phyloP scores from a whole-genome alignment of 495 filamentous ascomycete species.

The Lasiosphaeriaceae sp. region DNA sequence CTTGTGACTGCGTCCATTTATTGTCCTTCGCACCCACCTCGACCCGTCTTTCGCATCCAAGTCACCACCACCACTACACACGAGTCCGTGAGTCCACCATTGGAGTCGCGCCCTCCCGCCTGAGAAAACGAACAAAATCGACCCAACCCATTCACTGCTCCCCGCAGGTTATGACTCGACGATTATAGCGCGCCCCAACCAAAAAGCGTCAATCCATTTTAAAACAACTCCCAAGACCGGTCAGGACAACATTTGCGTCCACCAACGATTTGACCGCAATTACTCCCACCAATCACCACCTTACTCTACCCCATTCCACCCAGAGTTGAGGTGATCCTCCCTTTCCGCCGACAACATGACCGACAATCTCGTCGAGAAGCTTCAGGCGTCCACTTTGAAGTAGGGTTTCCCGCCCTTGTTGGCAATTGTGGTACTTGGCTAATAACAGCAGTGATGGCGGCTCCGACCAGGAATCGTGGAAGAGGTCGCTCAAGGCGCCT shows the following conservation, averaged over 20 bases:
- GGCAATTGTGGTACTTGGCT: neutral
- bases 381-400: constrained; percentile 69
- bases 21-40: too few species aligned
- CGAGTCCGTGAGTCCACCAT: too few species aligned
- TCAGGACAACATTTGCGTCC: neutral
- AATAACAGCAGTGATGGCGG: constrained; percentile 39
- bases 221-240: neutral
- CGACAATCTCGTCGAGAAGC: constrained; percentile 60
- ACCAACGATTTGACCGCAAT: neutral
- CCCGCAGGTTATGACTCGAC: constrained; percentile 7
- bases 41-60: too few species aligned
- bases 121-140: too few species aligned
- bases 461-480: constrained; percentile 69
- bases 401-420: constrained; percentile 33
- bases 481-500: constrained; percentile 70
- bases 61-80: too few species aligned
- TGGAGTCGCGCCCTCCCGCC: too few species aligned
- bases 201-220: neutral
- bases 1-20: too few species aligned
- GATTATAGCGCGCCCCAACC: constrained; percentile 4
- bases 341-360: constrained; percentile 32
- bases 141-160: neutral
- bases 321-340: neutral
- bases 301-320: neutral
- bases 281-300: neutral